These are phyloP conservation scores for Luvunga scandens DNA, from an alignment of 345 rosid species.

Conservation along the genomic window DNA sequence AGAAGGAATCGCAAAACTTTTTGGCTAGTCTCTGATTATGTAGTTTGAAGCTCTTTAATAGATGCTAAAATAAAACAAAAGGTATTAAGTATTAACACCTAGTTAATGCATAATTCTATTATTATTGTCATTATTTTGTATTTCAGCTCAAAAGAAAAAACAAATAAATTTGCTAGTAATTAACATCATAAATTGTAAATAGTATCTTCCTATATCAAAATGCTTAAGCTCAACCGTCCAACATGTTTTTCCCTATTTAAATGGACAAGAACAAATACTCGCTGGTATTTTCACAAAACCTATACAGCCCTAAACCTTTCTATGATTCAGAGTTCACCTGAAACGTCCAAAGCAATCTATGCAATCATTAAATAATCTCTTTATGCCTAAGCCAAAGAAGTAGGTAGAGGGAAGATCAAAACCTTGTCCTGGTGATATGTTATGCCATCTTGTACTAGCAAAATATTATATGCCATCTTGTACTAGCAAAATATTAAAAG, in stretches of 20 bases:
- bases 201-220: not conserved
- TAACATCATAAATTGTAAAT: not conserved
- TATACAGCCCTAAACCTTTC: not conserved
- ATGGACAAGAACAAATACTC: not conserved
- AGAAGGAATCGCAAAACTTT: constrained; percentile 37
- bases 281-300: not conserved
- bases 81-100: not conserved
- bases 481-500: not conserved
- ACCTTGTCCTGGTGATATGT: not conserved
- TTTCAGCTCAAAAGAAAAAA: not conserved
- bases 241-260: not conserved
- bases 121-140: no score
- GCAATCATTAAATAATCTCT: not conserved
- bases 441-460: not conserved
- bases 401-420: not conserved
- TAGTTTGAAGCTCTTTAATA: not conserved
- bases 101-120: not conserved
- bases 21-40: constrained; percentile 16
- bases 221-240: not conserved
- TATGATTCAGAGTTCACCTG: not conserved
- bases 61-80: not conserved
- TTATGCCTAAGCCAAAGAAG: not conserved
- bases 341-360: not conserved
- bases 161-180: not conserved
- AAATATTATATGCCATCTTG: not conserved